Conservation (phyloP, 129 eudicot genomes). For the Flaveria trinervia region DNA sequence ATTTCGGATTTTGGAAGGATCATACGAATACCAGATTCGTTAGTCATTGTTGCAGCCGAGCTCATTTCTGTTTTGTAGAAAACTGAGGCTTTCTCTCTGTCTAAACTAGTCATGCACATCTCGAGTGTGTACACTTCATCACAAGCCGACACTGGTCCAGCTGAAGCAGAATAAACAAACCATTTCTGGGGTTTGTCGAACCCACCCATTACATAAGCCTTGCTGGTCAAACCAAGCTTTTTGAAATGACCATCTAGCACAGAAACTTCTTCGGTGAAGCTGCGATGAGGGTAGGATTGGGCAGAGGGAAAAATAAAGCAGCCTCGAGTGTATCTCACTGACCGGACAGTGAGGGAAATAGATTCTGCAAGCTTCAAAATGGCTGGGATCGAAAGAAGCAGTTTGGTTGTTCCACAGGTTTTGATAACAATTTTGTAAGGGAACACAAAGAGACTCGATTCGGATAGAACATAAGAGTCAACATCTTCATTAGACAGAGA, state of each 20-base stretch:
- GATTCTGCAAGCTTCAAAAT: slow-evolving; percentile 64
- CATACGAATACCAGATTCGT: slow-evolving; percentile 56
- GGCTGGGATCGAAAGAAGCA: slow-evolving; percentile 75
- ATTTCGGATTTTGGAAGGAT: slow-evolving; percentile 72
- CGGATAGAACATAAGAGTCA: slow-evolving; percentile 91
- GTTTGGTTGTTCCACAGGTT: slow-evolving; percentile 97
- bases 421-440: slow-evolving; percentile 86
- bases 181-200: slow-evolving; percentile 61
- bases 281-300: slow-evolving; percentile 80
- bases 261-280: slow-evolving; percentile 89
- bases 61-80: slow-evolving; percentile 56
- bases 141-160: slow-evolving; percentile 32
- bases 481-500: slow-evolving; percentile 64
- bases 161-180: slow-evolving; percentile 77
- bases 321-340: slow-evolving; percentile 89
- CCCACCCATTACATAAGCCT: slow-evolving; percentile 76
- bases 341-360: slow-evolving; percentile 65
- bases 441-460: slow-evolving; percentile 83
- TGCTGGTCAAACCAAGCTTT: slow-evolving; percentile 59
- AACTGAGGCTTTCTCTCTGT: slow-evolving; percentile 77
- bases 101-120: slow-evolving; percentile 87
- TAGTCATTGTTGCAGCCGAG: slow-evolving; percentile 65
- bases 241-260: slow-evolving; percentile 78
- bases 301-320: slow-evolving; percentile 90
- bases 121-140: slow-evolving; percentile 75